phyloP scores from a whole-genome alignment of 2,329 filamentous ascomycete species.

The Arthrocladium fulminans region DNA sequence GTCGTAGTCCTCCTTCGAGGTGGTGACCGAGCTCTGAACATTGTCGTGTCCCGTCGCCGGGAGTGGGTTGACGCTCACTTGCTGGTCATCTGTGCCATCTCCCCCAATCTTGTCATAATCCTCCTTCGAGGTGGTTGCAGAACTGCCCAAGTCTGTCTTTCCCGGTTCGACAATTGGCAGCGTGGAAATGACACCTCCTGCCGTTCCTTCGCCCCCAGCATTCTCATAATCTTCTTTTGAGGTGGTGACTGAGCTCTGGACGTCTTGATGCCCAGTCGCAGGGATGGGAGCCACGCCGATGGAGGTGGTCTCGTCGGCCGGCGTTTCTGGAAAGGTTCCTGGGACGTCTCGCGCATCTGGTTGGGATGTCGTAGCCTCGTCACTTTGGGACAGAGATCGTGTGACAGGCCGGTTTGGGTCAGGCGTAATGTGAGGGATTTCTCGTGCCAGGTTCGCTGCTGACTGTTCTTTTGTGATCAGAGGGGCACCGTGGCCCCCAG shows the following conservation, averaged over 20 bases:
- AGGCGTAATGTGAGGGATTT: not conserved
- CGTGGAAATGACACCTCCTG: slow-evolving; percentile 51
- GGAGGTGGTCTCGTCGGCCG: slow-evolving; percentile 42
- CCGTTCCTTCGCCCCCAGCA: slow-evolving; percentile 37
- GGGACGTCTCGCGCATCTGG: slow-evolving; percentile 32
- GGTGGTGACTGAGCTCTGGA: slow-evolving; percentile 39
- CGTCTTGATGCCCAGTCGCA: slow-evolving; percentile 35
- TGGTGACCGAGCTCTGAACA: slow-evolving; percentile 50
- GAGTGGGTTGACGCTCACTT: no score
- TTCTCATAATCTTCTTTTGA: slow-evolving; percentile 83
- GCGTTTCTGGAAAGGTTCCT: slow-evolving; percentile 65
- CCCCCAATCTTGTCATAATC: no score
- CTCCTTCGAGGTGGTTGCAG: no score
- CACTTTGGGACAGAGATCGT: not conserved
- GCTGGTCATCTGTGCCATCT: no score
- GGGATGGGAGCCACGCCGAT: slow-evolving; percentile 43
- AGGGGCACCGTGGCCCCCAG: slow-evolving; percentile 14
- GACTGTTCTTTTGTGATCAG: not conserved
- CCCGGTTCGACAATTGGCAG: slow-evolving; percentile 70
- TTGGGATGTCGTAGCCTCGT: not conserved
- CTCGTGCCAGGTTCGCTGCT: not conserved
- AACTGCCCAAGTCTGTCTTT: slow-evolving; percentile 64
- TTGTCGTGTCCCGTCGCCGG: no score
- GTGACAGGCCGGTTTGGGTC: not conserved
- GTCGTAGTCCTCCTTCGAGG: no score